Evolutionary conservation across 805 yeast genomes (phyloP).

Genomic region (Pichia californica): DNA sequence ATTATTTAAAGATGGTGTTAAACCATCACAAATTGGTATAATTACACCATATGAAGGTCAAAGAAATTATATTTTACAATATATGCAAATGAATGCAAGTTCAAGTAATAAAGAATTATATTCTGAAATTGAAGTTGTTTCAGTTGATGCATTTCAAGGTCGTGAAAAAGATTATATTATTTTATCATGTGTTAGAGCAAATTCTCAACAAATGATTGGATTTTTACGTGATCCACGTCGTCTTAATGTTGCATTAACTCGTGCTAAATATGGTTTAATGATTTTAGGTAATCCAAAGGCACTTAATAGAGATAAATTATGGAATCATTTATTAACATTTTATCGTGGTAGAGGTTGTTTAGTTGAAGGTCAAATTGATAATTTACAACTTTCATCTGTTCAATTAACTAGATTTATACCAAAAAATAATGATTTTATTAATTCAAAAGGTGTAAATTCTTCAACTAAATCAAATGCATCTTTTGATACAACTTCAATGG

Average conservation of each 20-base stretch:
- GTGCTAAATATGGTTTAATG: conserved; percentile 78
- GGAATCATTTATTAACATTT: conserved; percentile 74
- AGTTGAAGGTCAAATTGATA: conserved; percentile 85
- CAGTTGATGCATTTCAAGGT: conserved; percentile 62
- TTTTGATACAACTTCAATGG: conserved; percentile 34
- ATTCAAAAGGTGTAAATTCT: background rate
- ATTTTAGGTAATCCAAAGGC: conserved; percentile 82
- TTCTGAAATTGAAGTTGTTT: conserved; percentile 74
- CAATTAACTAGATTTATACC: conserved; percentile 31
- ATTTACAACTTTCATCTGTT: conserved; percentile 64
- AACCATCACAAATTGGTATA: conserved; percentile 80
- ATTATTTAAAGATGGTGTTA: conserved; percentile 69
- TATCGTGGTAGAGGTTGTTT: conserved; percentile 80
- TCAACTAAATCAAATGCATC: conserved; percentile 20
- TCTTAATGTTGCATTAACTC: conserved; percentile 80
- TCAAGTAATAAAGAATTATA: conserved; percentile 56
- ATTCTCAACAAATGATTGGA: conserved; percentile 68
- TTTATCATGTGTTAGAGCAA: conserved; percentile 56
- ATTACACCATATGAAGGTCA: conserved; percentile 96
- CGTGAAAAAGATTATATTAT: conserved; percentile 48
- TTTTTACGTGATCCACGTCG: conserved; percentile 82
- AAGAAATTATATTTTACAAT: conserved; percentile 71
- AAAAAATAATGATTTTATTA: background rate
- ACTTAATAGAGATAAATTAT: conserved; percentile 59
- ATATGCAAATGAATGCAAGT: conserved; percentile 68